phyloP scores from a whole-genome alignment of 2,329 filamentous ascomycete species.

The Colletotrichum neosansevieriae region DNA sequence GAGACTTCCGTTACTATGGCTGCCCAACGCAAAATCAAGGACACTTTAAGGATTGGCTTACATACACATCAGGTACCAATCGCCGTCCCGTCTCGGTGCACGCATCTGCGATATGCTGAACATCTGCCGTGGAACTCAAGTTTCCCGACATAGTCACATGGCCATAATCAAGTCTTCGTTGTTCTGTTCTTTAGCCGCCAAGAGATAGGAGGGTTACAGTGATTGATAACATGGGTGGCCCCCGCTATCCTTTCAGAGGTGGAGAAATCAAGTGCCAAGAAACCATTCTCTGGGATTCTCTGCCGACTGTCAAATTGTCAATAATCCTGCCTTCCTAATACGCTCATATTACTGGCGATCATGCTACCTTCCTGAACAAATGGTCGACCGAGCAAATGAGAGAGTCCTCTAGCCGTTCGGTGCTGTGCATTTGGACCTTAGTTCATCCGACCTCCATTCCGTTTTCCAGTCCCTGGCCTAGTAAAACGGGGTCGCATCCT shows the following conservation, averaged over 20 bases:
- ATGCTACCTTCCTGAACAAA: conserved; percentile 34
- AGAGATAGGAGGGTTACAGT: conserved; percentile 31
- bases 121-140: too few species aligned
- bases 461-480: background rate
- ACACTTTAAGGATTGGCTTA: too few species aligned
- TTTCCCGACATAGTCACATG: too few species aligned
- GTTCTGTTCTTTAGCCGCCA: background rate
- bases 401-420: background rate
- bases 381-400: conserved; percentile 16
- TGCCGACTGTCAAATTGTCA: background rate
- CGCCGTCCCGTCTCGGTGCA: too few species aligned
- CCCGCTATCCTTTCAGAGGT: conserved; percentile 28
- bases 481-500: background rate
- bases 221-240: background rate
- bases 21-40: too few species aligned
- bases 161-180: too few species aligned
- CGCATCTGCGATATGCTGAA: too few species aligned
- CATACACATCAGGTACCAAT: too few species aligned
- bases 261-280: conserved; percentile 27
- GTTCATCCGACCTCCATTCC: too few species aligned
- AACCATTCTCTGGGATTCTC: background rate
- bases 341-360: background rate
- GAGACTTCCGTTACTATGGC: too few species aligned
- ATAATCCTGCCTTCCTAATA: conserved; percentile 26
- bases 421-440: background rate